A percentile compares a stretch with the other conserved stretches of the same genome.
Evolutionary conservation across 2,329 filamentous ascomycete genomes (phyloP).

Genomic region (Chalaropsis thielavioides): DNA sequence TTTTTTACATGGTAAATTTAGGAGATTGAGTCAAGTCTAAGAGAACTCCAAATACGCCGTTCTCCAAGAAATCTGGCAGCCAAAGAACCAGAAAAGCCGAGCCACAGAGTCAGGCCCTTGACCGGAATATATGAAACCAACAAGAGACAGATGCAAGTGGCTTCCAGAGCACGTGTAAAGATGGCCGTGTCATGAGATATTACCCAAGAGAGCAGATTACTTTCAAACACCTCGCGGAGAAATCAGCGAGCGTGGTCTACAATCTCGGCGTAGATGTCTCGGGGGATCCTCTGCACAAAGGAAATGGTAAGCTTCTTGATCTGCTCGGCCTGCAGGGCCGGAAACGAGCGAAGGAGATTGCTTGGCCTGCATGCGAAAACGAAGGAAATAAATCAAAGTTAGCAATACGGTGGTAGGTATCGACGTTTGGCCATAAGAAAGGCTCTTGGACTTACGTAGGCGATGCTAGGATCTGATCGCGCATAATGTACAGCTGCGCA

Average conservation of each 20-base stretch:
- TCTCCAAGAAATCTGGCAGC: no score
- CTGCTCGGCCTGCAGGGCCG: conserved; percentile 65
- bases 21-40: no score
- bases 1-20: no score
- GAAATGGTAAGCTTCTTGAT: conserved; percentile 76
- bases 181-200: neutral
- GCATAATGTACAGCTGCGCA: conserved; percentile 78
- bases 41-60: no score
- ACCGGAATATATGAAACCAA: no score
- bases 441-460: conserved; percentile 47
- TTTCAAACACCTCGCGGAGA: neutral
- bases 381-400: conserved; percentile 1
- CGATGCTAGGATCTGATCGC: conserved; percentile 68
- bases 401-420: neutral
- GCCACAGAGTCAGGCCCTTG: no score
- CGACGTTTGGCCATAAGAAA: neutral
- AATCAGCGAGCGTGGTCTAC: conserved; percentile 63
- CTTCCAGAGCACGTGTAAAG: no score
- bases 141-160: no score
- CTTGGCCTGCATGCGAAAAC: conserved; percentile 56
- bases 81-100: no score
- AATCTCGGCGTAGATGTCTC: conserved; percentile 81
- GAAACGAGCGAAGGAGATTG: conserved; percentile 77
- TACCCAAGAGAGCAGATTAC: neutral
- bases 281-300: conserved; percentile 78